Evolutionary conservation across 2,329 filamentous ascomycete species (phyloP), one percentile per base, ranked within the genome.

Genomic region (Colletotrichum sp.): DNA sequence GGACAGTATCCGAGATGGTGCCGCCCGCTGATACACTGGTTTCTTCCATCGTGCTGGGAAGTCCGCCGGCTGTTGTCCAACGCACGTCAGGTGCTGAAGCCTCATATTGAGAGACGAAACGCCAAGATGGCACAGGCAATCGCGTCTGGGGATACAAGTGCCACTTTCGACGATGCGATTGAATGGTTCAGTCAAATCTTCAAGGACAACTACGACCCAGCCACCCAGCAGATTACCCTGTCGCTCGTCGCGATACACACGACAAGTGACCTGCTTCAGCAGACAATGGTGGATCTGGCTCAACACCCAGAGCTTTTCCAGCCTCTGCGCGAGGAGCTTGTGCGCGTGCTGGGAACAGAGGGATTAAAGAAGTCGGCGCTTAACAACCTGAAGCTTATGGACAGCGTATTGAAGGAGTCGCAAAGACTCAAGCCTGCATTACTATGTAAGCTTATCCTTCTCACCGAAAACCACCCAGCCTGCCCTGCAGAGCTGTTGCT

Each of bases 171-270:
- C 38, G 80, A 80, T 30, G 48, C 75, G 9, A 78, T 81, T 24
- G 78, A 79, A 15, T 81, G 79, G 79, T 76, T 34, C 15, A 55
- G 52, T 15, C 10, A 57, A 48, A 38, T 66, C 18, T 63, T 15
- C 34, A 34, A 36, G 21, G 15, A 26, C 2, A 63, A 71, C 2
- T 77, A 75, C 7, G 77, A 79, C 38, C 70, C 77, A 5, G 77
- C 72, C 0, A 57, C 58, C 2, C 43, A 60, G 13, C 79, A 81
- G 16, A 74, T 81, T 1, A 67, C 77, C 2, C 68, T 81, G 3
- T 77, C 79, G 1, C 65, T 80, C 4, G 80, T 73, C 3, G 79
- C 80, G 13, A 79, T 81, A 3, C 78, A 80, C 21, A 81, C 76
- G 8, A 81, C 78, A 6, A 78, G 67, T 12, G 80, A 79, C 18